A percentile compares a stretch with the other conserved stretches of the same genome.
phyloP scores from a whole-genome alignment of 2,329 filamentous ascomycete species.

The Claviceps cyperi region DNA sequence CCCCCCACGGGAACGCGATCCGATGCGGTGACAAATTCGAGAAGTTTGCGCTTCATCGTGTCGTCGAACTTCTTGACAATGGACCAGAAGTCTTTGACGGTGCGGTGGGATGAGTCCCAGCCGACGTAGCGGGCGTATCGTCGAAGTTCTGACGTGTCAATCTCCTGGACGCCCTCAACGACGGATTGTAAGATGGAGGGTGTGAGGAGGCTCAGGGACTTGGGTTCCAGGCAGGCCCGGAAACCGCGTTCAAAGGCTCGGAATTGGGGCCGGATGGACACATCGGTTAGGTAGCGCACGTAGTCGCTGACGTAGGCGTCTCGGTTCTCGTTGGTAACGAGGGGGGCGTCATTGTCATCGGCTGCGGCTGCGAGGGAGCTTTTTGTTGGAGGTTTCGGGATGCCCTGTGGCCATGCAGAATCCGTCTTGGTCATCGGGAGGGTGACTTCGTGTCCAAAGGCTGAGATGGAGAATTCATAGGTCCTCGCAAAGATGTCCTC shows the following conservation, averaged over 20 bases:
- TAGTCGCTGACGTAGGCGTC: constrained; percentile 72
- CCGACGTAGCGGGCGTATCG: constrained; percentile 65
- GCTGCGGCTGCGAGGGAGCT: constrained; percentile 9
- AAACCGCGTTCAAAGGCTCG: constrained; percentile 74
- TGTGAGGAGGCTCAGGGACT: constrained; percentile 58
- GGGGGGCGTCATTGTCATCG: constrained; percentile 41
- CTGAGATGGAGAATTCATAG: constrained; percentile 65
- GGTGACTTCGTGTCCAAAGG: constrained; percentile 42
- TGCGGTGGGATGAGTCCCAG: constrained; percentile 54
- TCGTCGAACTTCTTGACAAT: constrained; percentile 56
- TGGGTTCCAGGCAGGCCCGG: constrained; percentile 54
- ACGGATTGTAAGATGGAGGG: constrained; percentile 58
- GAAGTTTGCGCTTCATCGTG: constrained; percentile 56
- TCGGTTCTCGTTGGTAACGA: constrained; percentile 74
- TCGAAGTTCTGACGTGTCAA: constrained; percentile 62
- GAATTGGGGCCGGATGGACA: constrained; percentile 64
- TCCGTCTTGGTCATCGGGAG: constrained; percentile 35
- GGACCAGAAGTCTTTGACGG: constrained; percentile 71
- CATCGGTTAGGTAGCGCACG: constrained; percentile 65
- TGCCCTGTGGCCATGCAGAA: constrained; percentile 40
- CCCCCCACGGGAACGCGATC: constrained; percentile 84
- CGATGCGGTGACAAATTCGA: constrained; percentile 91
- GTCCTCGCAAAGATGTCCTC: constrained; percentile 71
- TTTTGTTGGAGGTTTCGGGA: constrained; percentile 15
- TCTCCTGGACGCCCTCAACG: constrained; percentile 70